Conservation (phyloP, 768 basidiomycete genomes). For the Trametes punicea region DNA sequence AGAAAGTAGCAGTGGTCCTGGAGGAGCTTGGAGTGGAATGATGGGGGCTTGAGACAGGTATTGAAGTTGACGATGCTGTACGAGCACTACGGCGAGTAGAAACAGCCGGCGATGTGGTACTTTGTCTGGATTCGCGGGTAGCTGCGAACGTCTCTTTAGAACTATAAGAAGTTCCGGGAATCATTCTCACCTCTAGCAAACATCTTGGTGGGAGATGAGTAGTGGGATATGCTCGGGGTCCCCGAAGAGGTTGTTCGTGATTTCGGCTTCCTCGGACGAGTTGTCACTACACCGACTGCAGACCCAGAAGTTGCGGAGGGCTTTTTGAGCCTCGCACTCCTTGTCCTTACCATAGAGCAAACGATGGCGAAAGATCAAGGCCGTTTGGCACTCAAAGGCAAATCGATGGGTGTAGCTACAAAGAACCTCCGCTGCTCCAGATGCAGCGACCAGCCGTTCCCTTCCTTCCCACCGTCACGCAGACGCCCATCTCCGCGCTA, state of each 20-base stretch:
- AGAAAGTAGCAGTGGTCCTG: background rate
- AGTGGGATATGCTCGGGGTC: too few relatives aligned
- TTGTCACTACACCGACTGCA: background rate
- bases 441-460: background rate
- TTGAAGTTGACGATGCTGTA: background rate
- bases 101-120: background rate
- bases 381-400: background rate
- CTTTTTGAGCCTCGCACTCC: conserved; percentile 2
- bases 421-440: background rate
- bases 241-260: background rate
- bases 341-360: background rate
- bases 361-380: background rate
- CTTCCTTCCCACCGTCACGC: background rate
- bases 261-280: background rate
- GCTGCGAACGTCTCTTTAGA: too few relatives aligned
- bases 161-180: too few relatives aligned
- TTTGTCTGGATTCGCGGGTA: background rate
- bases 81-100: background rate
- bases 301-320: background rate
- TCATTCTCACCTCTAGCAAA: background rate
- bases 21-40: background rate
- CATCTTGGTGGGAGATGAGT: too few relatives aligned
- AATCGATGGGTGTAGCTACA: conserved; percentile 1
- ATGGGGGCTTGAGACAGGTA: background rate
- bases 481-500: background rate